Evolutionary conservation across 176 grass and related monocot species (phyloP).

Genomic region (Poa pratensis): DNA sequence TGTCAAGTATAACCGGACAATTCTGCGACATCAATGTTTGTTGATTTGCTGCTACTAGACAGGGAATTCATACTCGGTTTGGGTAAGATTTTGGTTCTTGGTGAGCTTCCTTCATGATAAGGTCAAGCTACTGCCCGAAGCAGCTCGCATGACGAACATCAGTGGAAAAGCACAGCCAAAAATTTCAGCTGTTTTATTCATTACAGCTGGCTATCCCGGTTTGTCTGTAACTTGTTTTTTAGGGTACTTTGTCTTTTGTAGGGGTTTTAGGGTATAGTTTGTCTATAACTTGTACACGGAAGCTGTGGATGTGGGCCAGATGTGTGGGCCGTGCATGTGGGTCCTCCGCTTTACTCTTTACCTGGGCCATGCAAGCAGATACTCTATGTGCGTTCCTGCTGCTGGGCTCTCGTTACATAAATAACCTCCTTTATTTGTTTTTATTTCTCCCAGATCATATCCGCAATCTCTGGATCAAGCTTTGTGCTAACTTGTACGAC

Average conservation of each 20-base stretch:
- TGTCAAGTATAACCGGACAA: conserved; percentile 17
- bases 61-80: not conserved
- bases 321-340: not conserved
- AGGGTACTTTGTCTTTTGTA: too few species aligned
- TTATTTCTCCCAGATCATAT: too few species aligned
- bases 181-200: not conserved
- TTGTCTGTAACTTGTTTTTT: not conserved
- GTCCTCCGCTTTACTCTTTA: not conserved
- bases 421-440: too few species aligned
- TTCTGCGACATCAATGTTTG: not conserved
- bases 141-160: not conserved
- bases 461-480: too few species aligned
- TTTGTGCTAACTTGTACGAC: too few species aligned
- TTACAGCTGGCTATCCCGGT: not conserved
- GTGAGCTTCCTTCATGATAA: not conserved
- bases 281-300: not conserved
- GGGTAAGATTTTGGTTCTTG: not conserved
- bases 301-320: not conserved
- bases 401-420: too few species aligned
- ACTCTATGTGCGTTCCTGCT: too few species aligned
- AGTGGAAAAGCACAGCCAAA: not conserved
- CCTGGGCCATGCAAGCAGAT: too few species aligned
- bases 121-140: not conserved
- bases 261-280: too few species aligned
- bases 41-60: not conserved